A percentile compares a stretch with the other conserved stretches of the same genome.
These are phyloP conservation scores for Garcia nutans DNA, from an alignment of 345 rosid genomes.

Conservation along the genomic window DNA sequence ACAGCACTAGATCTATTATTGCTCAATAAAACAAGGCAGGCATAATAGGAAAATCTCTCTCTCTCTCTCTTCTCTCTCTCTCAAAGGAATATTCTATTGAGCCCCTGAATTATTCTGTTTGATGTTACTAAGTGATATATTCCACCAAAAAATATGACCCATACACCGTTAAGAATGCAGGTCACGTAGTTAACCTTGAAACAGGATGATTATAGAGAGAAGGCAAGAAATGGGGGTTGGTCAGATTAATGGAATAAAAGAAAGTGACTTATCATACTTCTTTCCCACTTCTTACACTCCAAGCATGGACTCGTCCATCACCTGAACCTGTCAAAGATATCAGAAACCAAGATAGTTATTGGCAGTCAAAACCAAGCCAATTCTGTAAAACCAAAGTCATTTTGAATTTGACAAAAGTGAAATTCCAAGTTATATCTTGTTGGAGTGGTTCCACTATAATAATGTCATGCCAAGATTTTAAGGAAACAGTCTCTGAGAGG, in stretches of 20 bases:
- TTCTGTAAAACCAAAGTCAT: background rate
- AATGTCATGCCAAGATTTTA: background rate
- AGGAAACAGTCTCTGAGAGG: background rate
- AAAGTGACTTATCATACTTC: conserved; percentile 52
- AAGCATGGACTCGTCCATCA: conserved; percentile 86
- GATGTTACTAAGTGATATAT: too few species aligned
- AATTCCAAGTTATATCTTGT: background rate
- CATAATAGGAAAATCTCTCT: too few species aligned
- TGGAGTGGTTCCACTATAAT: background rate
- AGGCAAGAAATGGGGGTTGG: background rate
- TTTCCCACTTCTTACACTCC: conserved; percentile 86
- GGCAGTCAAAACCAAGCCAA: background rate
- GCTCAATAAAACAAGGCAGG: too few species aligned
- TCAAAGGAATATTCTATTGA: too few species aligned
- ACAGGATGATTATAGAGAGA: background rate
- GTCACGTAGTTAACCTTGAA: background rate
- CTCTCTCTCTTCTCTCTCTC: too few species aligned
- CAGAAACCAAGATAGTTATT: conserved; percentile 14
- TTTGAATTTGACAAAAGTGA: conserved; percentile 3
- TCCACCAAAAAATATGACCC: background rate
- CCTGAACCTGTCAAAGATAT: conserved; percentile 66
- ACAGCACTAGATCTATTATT: too few species aligned
- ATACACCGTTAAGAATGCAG: background rate
- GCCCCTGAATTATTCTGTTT: background rate
- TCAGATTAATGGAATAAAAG: conserved; percentile 5